Evolutionary conservation across 148 eudicot genomes (phyloP), one percentile per base, ranked within the genome.

Genomic region (Chenopodium quinoa): DNA sequence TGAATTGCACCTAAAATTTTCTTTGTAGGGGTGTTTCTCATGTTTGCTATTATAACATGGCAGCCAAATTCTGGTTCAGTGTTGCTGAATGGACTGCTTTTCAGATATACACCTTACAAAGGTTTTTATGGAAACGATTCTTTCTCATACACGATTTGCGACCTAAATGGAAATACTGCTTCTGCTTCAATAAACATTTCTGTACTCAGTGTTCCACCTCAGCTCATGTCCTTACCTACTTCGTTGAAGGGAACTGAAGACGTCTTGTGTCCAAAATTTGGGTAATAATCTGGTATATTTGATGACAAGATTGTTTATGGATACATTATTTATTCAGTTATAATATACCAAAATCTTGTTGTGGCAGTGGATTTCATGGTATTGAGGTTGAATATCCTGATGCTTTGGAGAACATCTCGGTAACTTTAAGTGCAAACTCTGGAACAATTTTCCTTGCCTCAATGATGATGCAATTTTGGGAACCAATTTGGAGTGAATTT

Each of bases 21-120:
- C 25, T 7, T 68, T 48, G 29, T 7, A 48, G 44, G 1, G 29
- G 13, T 69, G 67, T 16, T 75, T 62, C 25, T 29, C 72, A 80
- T 75, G 44, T 20, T 37, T 31, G 72, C 68, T 63, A 34, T 67
- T 67, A 40, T 79, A 73, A 79, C 23, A 46, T 87, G 79, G 88
- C 96, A 96, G 99, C 98, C 99, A 47, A 75, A 77, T 77, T 89
- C 90, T 77, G 99, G 99, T 80, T 89, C 98, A 60, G 60, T 96
- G 82, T 83, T 96, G 78, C 93, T 86, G 76, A 86, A 87, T 58
- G 95, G 86, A 48, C 79, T 63, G 83, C 85, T 86, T 63, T 90
- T 94, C 23, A 88, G 93, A 86, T 96, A 94, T 79, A 94, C 99
- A 23, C 99, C 99, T 23, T 88, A 80, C 84, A 94, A 92, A 89